Percentiles rank a stretch among this genome's conserved stretches.
phyloP scores from a whole-genome alignment of 768 basidiomycete species.

The Chalciporus chontae region DNA sequence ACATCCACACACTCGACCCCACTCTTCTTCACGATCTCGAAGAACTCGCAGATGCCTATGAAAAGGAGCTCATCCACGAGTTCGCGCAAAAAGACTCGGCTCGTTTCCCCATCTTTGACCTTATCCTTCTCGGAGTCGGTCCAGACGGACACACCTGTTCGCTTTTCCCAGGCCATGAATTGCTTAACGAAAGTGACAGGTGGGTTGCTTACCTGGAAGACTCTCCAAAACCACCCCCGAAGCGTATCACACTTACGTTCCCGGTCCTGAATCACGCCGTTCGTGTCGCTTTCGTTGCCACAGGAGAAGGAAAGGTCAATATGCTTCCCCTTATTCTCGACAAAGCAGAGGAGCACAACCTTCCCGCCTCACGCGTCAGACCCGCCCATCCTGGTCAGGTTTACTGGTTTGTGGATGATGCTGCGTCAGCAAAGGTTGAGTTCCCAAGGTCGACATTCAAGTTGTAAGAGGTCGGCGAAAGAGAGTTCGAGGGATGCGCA shows the following conservation, averaged over 20 bases:
- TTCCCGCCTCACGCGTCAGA: constrained; percentile 82
- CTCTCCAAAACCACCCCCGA: constrained; percentile 89
- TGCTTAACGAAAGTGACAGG: constrained; percentile 81
- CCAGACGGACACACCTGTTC: constrained; percentile 98
- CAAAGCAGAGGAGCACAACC: constrained; percentile 65
- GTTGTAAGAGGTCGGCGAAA: constrained; percentile 33
- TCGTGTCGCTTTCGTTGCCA: constrained; percentile 84
- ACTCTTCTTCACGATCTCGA: constrained; percentile 66
- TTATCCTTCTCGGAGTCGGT: constrained; percentile 95
- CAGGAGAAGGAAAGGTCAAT: constrained; percentile 80
- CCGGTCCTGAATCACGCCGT: constrained; percentile 89
- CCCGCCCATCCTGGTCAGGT: constrained; percentile 79
- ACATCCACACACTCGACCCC: constrained; percentile 84
- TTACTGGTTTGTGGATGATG: constrained; percentile 94
- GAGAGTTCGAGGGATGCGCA: not conserved
- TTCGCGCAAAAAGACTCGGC: constrained; percentile 94
- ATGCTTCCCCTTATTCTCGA: constrained; percentile 74
- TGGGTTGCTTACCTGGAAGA: constrained; percentile 96
- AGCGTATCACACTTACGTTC: constrained; percentile 88
- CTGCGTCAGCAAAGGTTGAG: constrained; percentile 62
- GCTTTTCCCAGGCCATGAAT: constrained; percentile 89
- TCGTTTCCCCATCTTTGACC: constrained; percentile 95
- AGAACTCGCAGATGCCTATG: constrained; percentile 78
- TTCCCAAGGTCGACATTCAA: constrained; percentile 58
- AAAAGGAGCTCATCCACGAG: constrained; percentile 78